Base-by-base conservation (phyloP, 2,329 filamentous ascomycete species). In the Fusarium nodosum region DNA sequence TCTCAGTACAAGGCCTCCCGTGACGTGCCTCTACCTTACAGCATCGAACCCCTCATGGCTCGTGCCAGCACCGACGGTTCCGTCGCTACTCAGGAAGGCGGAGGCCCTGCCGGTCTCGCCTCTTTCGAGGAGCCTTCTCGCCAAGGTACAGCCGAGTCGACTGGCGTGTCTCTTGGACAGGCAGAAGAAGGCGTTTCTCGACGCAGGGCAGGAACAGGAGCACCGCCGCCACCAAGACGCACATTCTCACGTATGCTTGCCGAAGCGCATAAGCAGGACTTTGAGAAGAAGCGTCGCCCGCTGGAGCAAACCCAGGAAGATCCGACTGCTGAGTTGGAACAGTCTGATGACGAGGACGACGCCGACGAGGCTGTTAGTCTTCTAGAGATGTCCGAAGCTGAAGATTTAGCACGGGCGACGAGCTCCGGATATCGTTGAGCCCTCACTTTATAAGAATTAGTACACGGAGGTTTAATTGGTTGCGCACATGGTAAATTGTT, bases 261-360 rank as follows among this genome's bases (percentile, higher is more conserved):
- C 6, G 87, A 90, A 65, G 95, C 95, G 8, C 96, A 98, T 78
- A 91, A 88, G 64, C 91, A 97, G 78, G 95, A 98, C 80, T 98
- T 97, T 77, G 92, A 97, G 80, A 91, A 96, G 82, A 92, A 88
- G 77, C 86, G 88, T 66, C 80, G 77, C 72, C 79, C 72, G 0
- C 54, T 64, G n/a, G 76, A 75, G 24, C 69, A 75, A 31, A 72
- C 60, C 0, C 72, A 68, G 0, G 75, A 74, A 18, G 71, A 69
- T 2, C 73, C 67, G 1, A 65, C 72, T 13, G 66, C 62, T 4
- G 73, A 76, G 16, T 71, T 76, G 20, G 75, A 72, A 18, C 76
- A 76, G n/a, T 75, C 74, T 9, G 78, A 77, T 1, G 80, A 79
- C 22, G 80, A 81, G 2, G 78, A 80, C 4, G 77, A 71, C 31